Percentiles rank a stretch among this genome's conserved stretches.
These are phyloP conservation scores for Solanum pinnatisectum DNA, from an alignment of 257 asterid species.

Conservation along the genomic window DNA sequence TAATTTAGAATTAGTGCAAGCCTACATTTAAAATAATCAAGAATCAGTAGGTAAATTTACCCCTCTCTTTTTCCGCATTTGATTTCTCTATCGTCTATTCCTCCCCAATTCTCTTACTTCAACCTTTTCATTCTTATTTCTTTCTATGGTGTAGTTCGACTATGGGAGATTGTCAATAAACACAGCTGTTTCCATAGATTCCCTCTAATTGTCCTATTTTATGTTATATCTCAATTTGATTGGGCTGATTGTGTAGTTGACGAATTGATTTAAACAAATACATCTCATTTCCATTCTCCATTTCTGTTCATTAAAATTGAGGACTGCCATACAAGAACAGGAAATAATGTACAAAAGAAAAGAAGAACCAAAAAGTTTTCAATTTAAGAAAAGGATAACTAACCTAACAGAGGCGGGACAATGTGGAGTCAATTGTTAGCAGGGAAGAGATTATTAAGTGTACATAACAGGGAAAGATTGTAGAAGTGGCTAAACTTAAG, in stretches of 20 bases:
- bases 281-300: not conserved
- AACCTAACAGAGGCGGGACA: not conserved
- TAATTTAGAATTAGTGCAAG: too few species aligned
- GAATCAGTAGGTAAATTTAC: too few species aligned
- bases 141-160: too few species aligned
- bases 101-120: too few species aligned
- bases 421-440: not conserved
- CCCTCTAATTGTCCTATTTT: too few species aligned
- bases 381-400: not conserved
- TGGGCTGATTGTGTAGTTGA: not conserved
- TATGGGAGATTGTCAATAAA: too few species aligned
- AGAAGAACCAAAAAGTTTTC: not conserved
- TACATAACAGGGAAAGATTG: not conserved
- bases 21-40: too few species aligned
- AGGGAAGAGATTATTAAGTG: not conserved
- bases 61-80: too few species aligned
- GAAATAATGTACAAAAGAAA: not conserved
- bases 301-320: not conserved
- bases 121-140: too few species aligned
- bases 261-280: not conserved
- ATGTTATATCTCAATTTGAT: not conserved
- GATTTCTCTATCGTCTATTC: not conserved
- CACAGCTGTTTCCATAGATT: too few species aligned
- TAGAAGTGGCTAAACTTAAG: not conserved
- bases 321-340: not conserved